phyloP scores from a whole-genome alignment of 139 green algal species.

The Haematococcus sp. region DNA sequence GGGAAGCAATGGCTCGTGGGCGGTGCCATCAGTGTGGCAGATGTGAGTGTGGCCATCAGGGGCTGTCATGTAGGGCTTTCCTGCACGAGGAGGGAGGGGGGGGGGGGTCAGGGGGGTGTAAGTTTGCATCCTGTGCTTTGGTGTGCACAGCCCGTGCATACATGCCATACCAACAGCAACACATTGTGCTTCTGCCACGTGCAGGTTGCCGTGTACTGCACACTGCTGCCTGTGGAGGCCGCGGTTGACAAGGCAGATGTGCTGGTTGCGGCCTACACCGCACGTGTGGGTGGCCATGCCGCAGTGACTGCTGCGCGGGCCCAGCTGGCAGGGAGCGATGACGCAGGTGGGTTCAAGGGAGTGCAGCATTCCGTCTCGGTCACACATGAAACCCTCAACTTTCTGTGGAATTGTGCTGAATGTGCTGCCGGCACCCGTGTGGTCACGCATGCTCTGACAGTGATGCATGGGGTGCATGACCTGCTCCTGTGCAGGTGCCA shows the following conservation, averaged over 20 bases:
- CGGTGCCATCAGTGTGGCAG: conserved; percentile 42
- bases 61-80: background rate
- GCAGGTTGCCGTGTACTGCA: conserved; percentile 29
- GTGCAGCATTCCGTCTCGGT: background rate
- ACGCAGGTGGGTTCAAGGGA: background rate
- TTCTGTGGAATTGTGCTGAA: background rate
- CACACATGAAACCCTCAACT: background rate
- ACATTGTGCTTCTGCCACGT: background rate
- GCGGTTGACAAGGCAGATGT: conserved; percentile 1
- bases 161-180: no score
- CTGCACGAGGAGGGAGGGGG: background rate
- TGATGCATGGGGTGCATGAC: no score
- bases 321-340: background rate
- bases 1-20: conserved; percentile 25
- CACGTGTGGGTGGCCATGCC: background rate
- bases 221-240: conserved; percentile 29
- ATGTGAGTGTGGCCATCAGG: conserved; percentile 31
- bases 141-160: no score
- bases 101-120: background rate
- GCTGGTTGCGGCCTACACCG: background rate
- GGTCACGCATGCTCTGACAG: no score
- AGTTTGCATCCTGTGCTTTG: no score
- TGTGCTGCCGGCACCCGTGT: no score
- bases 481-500: background rate
- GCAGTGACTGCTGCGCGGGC: no score